A percentile compares a stretch with the other conserved stretches of the same genome.
phyloP scores from a whole-genome alignment of 139 green algal species.

The Eudorina sp. region DNA sequence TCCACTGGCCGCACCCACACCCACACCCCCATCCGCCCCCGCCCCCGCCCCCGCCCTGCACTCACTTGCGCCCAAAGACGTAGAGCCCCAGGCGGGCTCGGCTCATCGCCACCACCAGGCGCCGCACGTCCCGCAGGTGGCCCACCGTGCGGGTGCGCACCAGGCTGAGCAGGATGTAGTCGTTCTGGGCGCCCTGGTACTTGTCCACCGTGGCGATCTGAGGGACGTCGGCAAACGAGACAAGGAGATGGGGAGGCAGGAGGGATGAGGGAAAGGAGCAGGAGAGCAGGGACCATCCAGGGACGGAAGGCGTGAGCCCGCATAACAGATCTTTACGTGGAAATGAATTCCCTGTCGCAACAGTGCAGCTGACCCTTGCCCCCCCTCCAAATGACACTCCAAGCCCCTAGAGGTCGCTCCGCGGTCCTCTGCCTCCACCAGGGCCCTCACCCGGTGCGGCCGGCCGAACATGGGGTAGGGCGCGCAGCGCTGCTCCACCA shows the following conservation, averaged over 20 bases:
- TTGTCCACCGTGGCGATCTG: constrained; percentile 95
- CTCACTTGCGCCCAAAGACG: constrained; percentile 86
- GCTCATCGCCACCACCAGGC: constrained; percentile 96
- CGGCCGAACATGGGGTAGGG: constrained; percentile 88
- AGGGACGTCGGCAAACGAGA: too few species aligned
- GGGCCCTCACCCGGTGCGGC: constrained; percentile 83
- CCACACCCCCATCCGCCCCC: too few species aligned
- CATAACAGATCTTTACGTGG: too few species aligned
- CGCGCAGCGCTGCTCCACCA: constrained; percentile 91
- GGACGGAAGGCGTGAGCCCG: too few species aligned
- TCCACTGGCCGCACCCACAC: too few species aligned
- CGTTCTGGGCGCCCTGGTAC: constrained; percentile 99
- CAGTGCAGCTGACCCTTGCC: too few species aligned
- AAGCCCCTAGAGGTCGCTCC: too few species aligned
- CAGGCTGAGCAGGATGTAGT: constrained; percentile 96
- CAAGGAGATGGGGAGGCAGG: too few species aligned
- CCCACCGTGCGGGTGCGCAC: constrained; percentile 93
- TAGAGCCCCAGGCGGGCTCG: constrained; percentile 96
- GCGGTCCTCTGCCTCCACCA: neutral
- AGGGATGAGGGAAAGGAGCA: too few species aligned
- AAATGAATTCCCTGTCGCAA: too few species aligned
- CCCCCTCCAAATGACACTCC: too few species aligned
- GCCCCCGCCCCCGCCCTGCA: neutral
- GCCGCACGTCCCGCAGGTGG: constrained; percentile 95
- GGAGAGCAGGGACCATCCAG: too few species aligned